Base-by-base conservation (phyloP, 768 basidiomycete genomes). In the Lactifluus subvellereus region DNA sequence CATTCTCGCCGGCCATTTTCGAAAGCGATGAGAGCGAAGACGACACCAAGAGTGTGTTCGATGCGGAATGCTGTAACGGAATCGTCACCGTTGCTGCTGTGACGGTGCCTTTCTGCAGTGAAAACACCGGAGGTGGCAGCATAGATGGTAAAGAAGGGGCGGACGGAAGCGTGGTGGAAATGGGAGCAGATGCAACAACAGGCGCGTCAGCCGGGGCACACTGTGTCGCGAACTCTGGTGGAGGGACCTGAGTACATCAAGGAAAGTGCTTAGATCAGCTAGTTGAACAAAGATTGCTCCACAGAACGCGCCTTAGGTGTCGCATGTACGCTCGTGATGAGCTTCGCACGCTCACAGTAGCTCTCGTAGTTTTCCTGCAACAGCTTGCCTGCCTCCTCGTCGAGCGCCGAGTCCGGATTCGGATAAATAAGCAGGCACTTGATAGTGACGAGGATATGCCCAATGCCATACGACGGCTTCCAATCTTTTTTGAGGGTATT, bases 401-500 rank as follows among this genome's bases (percentile, higher is more conserved):
- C 94, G 53, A 98, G 78, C 0, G 95, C 96, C 8, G 92, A 95
- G 74, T 98, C 95, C 37, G 96, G 93, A 72, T 97, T 97, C 35
- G 95, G 95, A 71, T 94, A 94, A 67, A 98, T 98, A 65, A 98
- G 82, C 51, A 98, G 84, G 71, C 95, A 97, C 73, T 94, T 95
- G 67, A 98, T 87, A 33, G 93, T 95, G 61, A 93, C 87, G 16
- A 96, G 82, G 62, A 96, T 96, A 72, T 95, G 92, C 14, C 80
- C 84, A 35, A 98, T 93, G 54, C 95, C 95, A 69, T 92, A 95
- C 13, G 86, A 83, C 27, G 90, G 82, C 72, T 94, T 89, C 95
- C 95, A 98, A 70, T 96, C 94, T 74, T 97, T 96, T 81, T 97
- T 98, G 30, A 98, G 77, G 7, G 94, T 98, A 77, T 95, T 96